A percentile compares a stretch with the other conserved stretches of the same genome.
Evolutionary conservation across 768 basidiomycete species (phyloP).

Genomic region (Tulasnella sp.): DNA sequence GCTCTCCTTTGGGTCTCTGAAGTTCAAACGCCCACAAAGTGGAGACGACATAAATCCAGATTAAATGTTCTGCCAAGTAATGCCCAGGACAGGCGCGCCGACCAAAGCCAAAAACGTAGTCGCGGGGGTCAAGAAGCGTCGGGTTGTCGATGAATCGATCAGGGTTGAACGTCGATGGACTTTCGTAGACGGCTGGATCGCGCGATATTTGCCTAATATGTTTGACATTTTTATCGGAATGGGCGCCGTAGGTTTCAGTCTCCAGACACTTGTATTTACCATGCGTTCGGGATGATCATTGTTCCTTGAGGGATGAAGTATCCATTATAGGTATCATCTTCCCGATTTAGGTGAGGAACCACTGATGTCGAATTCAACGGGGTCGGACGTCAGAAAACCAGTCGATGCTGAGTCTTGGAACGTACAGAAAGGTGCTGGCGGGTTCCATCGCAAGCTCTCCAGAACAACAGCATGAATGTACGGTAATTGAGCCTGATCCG

Average conservation of each 20-base stretch:
- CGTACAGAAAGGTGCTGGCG: background rate
- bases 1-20: background rate
- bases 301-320: constrained; percentile 10
- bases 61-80: background rate
- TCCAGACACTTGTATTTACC: background rate
- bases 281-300: background rate
- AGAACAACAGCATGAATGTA: constrained; percentile 3
- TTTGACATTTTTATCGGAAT: too few relatives aligned
- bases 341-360: background rate
- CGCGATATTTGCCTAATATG: background rate
- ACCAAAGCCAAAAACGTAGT: background rate
- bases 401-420: background rate
- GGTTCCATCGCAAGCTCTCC: background rate
- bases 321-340: constrained; percentile 13
- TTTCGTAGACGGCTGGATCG: background rate
- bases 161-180: background rate
- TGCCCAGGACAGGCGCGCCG: background rate
- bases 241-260: background rate
- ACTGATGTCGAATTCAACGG: background rate
- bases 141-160: background rate
- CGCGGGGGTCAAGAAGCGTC: background rate
- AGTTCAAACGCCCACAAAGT: background rate
- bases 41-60: background rate
- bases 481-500: background rate
- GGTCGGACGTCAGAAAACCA: background rate